Conservation (phyloP, 305 asterid genomes). For the Rubia occidens region DNA sequence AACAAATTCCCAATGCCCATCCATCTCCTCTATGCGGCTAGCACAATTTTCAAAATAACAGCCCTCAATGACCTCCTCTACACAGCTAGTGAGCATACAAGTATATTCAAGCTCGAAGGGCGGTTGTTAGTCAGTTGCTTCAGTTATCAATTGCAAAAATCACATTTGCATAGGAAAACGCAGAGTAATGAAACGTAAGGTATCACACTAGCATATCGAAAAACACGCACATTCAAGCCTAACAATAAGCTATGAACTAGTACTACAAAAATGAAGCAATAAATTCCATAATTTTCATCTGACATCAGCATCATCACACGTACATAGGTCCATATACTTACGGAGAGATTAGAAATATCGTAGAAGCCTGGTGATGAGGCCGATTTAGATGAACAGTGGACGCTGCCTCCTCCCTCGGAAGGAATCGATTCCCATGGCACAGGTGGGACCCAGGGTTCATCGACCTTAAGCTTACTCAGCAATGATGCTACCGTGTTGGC, state of each 20-base stretch:
- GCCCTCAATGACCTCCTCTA: background rate
- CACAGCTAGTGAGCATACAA: background rate
- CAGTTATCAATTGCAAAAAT: background rate
- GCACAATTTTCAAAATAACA: background rate
- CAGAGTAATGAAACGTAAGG: background rate
- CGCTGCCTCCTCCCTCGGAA: slow-evolving; percentile 37
- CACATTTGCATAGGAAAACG: background rate
- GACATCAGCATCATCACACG: background rate
- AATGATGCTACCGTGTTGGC: slow-evolving; percentile 44
- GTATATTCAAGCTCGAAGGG: background rate
- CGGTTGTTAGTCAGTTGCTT: background rate
- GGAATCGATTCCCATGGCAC: slow-evolving; percentile 73
- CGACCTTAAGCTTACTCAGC: slow-evolving; percentile 52
- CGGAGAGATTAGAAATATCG: slow-evolving; percentile 52
- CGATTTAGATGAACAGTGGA: slow-evolving; percentile 19
- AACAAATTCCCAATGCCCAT: background rate
- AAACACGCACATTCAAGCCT: background rate
- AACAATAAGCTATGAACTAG: background rate
- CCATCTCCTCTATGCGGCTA: background rate
- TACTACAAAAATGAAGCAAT: background rate
- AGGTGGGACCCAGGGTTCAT: slow-evolving; percentile 67
- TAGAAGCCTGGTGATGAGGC: slow-evolving; percentile 30
- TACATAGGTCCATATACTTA: slow-evolving; percentile 20
- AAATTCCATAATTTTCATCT: background rate
- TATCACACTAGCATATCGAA: background rate